Percentiles rank a stretch among this genome's conserved stretches.
phyloP scores from a whole-genome alignment of 306 rosid species.

The Vigna unguiculata region DNA sequence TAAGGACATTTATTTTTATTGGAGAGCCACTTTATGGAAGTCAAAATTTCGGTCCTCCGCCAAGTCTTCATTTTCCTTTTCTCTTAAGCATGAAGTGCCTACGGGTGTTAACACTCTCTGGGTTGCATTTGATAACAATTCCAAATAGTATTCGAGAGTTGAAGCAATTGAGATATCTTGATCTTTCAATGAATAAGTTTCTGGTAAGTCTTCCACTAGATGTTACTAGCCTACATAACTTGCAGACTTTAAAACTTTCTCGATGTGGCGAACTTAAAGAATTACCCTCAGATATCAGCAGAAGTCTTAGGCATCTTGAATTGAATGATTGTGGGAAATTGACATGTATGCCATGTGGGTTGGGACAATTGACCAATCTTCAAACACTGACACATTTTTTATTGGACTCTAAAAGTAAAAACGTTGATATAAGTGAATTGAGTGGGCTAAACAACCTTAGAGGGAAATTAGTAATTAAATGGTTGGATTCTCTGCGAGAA shows the following conservation, averaged over 20 bases:
- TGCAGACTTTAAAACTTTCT: constrained; percentile 42
- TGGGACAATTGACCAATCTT: constrained; percentile 29
- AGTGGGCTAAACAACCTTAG: constrained; percentile 41
- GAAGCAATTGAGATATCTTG: constrained; percentile 48
- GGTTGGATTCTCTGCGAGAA: background rate
- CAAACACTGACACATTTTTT: constrained; percentile 35
- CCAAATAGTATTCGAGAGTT: constrained; percentile 27
- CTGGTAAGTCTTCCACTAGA: constrained; percentile 29
- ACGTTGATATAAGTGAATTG: constrained; percentile 12
- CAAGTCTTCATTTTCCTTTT: background rate
- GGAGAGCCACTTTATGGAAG: background rate
- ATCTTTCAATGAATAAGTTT: constrained; percentile 6
- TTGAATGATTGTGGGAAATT: background rate
- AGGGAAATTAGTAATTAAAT: constrained; percentile 10
- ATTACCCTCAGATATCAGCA: constrained; percentile 39
- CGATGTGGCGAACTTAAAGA: constrained; percentile 2
- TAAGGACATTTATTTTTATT: background rate
- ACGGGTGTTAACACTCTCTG: constrained; percentile 34
- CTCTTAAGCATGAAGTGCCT: constrained; percentile 2
- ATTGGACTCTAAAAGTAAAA: background rate
- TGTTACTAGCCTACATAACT: constrained; percentile 20
- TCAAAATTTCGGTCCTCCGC: background rate
- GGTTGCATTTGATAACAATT: background rate
- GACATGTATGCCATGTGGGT: constrained; percentile 40
- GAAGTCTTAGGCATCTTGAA: constrained; percentile 43